phyloP scores from a whole-genome alignment of 805 yeast genomes.

The Myxozyma mucilagina region DNA sequence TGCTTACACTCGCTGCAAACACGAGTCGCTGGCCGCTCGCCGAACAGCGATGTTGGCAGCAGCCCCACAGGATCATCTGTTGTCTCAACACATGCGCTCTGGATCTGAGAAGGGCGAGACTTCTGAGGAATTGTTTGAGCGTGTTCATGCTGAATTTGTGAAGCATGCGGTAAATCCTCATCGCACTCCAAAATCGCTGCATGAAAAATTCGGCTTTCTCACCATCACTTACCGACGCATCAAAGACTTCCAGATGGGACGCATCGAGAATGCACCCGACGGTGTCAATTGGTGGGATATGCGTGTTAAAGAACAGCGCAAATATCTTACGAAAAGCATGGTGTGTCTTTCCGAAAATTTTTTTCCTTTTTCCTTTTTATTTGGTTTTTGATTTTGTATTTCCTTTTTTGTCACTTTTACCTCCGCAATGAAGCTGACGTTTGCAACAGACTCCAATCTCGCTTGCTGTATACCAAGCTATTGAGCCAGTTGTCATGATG shows the following conservation, averaged over 20 bases:
- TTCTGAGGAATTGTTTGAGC: constrained; percentile 17
- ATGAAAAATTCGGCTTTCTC: constrained; percentile 26
- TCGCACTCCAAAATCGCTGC: constrained; percentile 23
- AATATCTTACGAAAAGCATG: constrained; percentile 18
- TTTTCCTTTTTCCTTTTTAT: neutral
- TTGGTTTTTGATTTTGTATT: too few relatives aligned
- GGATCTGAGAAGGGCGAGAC: constrained; percentile 10
- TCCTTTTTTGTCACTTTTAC: neutral
- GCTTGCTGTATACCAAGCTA: constrained; percentile 13
- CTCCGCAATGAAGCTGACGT: neutral
- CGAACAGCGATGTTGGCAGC: neutral
- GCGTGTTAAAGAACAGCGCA: constrained; percentile 20
- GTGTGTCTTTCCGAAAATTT: neutral
- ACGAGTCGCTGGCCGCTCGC: constrained; percentile 8
- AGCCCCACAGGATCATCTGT: neutral
- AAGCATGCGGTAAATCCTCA: constrained; percentile 15
- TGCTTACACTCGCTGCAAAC: constrained; percentile 21
- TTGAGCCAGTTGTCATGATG: constrained; percentile 9
- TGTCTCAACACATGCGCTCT: neutral
- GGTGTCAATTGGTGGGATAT: constrained; percentile 23
- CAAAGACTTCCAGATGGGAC: constrained; percentile 20
- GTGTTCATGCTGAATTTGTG: constrained; percentile 17
- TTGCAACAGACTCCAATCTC: constrained; percentile 21
- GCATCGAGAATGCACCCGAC: constrained; percentile 8
- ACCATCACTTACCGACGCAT: constrained; percentile 22